Evolutionary conservation across 139 green algal genomes (phyloP), one percentile per base, ranked within the genome.

Genomic region (Asterochloris erici): DNA sequence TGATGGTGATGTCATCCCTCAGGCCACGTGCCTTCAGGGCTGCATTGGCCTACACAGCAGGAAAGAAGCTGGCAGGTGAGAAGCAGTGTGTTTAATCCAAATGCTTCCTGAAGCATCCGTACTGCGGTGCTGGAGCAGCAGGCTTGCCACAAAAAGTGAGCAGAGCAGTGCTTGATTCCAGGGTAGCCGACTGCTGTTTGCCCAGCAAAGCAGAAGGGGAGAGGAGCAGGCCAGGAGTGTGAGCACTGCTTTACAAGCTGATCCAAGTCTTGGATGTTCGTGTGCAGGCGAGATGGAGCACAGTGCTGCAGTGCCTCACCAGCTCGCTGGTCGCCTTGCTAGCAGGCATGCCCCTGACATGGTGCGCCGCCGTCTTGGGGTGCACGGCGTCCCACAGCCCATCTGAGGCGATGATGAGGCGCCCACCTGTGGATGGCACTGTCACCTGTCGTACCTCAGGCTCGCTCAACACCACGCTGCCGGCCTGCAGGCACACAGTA

Each of bases 361-460:
- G 81, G 77, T 94, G 86, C 1, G 84, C 79, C 47, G 90, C 92
- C 0, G 87, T 89, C 86, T 98, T 98, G 28, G 88, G 84, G 75
- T 85, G 83, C 23, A 95, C 77, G 1, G 90, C 91, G 81, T 98
- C 95, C 95, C 95, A 98, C 82, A 98, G 86, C 11, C 95, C 95
- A 85, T 98, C 95, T 38, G 87, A 94, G 24, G 93, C 95, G 11
- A 98, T 90, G 82, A 98, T 90, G 71, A 98, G 85, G 19, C 95
- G 91, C 0, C 79, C 94, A n/a, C 95, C 95, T 4, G 73, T 83
- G 77, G 79, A 74, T 24, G 95, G 95, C 61, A 98, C 84, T 0
- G 88, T 93, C 64, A 97, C 87, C 82, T 88, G 87, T 60, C 85
- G 84, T 11, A 95, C 80, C 83, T 97, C 92, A 11, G 94, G 92